Evolutionary conservation across 1,139 yeast genomes (phyloP).

Genomic region (Candida tetrigidarum): DNA sequence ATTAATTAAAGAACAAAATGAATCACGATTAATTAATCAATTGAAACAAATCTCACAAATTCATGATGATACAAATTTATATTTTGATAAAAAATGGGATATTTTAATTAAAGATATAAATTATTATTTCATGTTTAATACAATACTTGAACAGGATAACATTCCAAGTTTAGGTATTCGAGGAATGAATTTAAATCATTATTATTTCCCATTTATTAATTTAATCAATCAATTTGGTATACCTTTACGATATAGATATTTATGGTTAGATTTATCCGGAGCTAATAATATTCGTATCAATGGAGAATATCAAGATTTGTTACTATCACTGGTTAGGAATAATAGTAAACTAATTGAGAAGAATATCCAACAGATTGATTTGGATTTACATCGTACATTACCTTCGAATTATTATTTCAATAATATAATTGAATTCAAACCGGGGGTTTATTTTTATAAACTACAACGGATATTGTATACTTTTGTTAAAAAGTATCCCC

Average conservation of each 20-base stretch:
- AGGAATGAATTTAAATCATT: constrained; percentile 8
- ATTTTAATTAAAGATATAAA: constrained; percentile 29
- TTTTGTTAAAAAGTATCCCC: constrained; percentile 52
- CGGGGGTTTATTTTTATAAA: constrained; percentile 58
- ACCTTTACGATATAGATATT: constrained; percentile 49
- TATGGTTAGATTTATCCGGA: constrained; percentile 62
- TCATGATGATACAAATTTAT: constrained; percentile 36
- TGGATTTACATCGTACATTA: constrained; percentile 60
- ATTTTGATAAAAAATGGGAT: constrained; percentile 40
- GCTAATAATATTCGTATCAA: constrained; percentile 50
- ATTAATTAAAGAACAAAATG: constrained; percentile 6
- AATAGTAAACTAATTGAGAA: constrained; percentile 21
- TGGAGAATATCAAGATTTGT: constrained; percentile 49
- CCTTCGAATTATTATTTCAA: constrained; percentile 58
- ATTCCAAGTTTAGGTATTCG: constrained; percentile 15
- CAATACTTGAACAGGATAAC: constrained; percentile 12
- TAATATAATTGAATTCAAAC: constrained; percentile 39
- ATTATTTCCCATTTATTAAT: constrained; percentile 27
- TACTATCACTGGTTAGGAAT: constrained; percentile 9
- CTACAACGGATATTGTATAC: constrained; percentile 55
- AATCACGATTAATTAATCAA: constrained; percentile 23
- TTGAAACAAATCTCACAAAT: constrained; percentile 37
- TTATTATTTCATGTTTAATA: constrained; percentile 21
- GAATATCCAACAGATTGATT: constrained; percentile 54
- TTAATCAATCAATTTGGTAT: constrained; percentile 49